Evolutionary conservation across 306 rosid genomes (phyloP).

Genomic region (Vigna nakashimae): DNA sequence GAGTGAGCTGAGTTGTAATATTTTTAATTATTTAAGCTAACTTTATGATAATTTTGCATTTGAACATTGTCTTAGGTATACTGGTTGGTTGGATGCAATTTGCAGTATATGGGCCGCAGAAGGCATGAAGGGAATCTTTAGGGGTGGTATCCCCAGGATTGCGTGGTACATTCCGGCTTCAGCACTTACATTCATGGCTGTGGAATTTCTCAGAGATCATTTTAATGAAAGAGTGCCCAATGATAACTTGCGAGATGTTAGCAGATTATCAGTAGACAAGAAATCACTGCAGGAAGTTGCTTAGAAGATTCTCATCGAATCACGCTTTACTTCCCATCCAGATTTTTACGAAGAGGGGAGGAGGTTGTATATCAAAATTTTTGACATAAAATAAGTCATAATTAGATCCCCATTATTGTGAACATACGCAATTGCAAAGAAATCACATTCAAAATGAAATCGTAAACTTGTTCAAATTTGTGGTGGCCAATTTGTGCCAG

Average conservation of each 20-base stretch:
- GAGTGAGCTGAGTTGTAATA: neutral
- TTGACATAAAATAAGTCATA: neutral
- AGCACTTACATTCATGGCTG: constrained; percentile 90
- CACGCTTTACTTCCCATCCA: constrained; percentile 37
- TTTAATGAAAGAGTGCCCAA: constrained; percentile 56
- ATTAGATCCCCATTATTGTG: constrained; percentile 15
- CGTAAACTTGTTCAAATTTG: constrained; percentile 18
- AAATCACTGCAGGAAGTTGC: constrained; percentile 54
- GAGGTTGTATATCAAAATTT: constrained; percentile 39
- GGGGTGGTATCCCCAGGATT: constrained; percentile 87
- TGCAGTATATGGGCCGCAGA: constrained; percentile 65
- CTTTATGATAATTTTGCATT: constrained; percentile 24
- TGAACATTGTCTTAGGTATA: constrained; percentile 58
- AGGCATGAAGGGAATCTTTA: constrained; percentile 79
- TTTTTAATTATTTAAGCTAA: constrained; percentile 22
- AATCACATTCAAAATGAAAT: constrained; percentile 12
- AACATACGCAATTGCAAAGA: neutral
- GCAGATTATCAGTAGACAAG: constrained; percentile 59
- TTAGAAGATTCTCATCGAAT: constrained; percentile 39
- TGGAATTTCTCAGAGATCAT: constrained; percentile 81
- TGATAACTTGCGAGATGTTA: constrained; percentile 47
- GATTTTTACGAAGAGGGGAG: constrained; percentile 44
- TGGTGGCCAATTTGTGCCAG: neutral
- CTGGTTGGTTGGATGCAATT: constrained; percentile 80
- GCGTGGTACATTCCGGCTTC: constrained; percentile 95